phyloP scores from a whole-genome alignment of 805 yeast genomes.

The Ogataea glucozyma region DNA sequence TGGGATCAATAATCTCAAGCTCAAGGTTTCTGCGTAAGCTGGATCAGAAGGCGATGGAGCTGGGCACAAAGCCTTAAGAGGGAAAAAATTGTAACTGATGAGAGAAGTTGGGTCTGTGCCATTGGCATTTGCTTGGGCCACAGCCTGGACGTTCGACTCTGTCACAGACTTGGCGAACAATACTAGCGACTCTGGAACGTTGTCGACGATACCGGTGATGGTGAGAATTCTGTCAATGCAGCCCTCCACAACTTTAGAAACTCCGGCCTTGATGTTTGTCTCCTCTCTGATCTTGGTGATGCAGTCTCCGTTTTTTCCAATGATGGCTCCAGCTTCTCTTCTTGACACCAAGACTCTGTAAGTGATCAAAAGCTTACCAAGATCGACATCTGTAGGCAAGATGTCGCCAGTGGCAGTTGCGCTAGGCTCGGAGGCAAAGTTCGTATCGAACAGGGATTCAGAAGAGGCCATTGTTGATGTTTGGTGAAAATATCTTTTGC shows the following conservation, averaged over 20 bases:
- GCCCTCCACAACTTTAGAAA: constrained; percentile 76
- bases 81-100: constrained; percentile 51
- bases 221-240: constrained; percentile 82
- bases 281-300: constrained; percentile 74
- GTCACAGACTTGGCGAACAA: constrained; percentile 67
- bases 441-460: constrained; percentile 37
- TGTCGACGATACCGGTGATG: constrained; percentile 69
- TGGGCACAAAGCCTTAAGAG: constrained; percentile 57
- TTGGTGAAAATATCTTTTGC: neutral
- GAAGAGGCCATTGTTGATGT: constrained; percentile 24
- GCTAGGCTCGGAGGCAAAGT: constrained; percentile 27
- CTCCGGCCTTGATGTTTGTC: constrained; percentile 82
- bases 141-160: constrained; percentile 38
- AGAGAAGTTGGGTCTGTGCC: constrained; percentile 35
- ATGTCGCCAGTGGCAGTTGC: constrained; percentile 16
- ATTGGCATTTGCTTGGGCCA: constrained; percentile 24
- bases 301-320: constrained; percentile 80
- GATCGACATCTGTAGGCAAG: constrained; percentile 28
- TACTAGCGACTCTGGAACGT: constrained; percentile 68
- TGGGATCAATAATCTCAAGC: constrained; percentile 72
- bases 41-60: constrained; percentile 53
- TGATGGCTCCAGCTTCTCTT: constrained; percentile 87
- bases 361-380: constrained; percentile 35
- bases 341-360: constrained; percentile 70
- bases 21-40: constrained; percentile 51